These are phyloP conservation scores for Colletotrichum agaves DNA, from an alignment of 2,329 filamentous ascomycete genomes.

Conservation along the genomic window DNA sequence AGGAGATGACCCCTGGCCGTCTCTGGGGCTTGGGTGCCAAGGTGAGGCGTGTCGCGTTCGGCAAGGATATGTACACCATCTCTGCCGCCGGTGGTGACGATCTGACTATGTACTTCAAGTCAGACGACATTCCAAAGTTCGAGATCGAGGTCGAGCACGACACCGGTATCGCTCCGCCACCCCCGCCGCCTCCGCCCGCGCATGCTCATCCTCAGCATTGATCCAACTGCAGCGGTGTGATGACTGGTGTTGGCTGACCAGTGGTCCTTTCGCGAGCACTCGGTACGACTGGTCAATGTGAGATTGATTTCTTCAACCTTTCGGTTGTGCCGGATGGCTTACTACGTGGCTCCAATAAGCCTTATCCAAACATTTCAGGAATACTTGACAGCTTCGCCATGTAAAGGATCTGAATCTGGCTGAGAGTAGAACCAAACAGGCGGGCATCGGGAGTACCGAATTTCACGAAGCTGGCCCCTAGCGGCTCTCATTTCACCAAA, in stretches of 20 bases:
- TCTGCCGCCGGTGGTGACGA: conserved; percentile 26
- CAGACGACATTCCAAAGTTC: conserved; percentile 31
- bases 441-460: too few relatives aligned
- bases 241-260: neutral
- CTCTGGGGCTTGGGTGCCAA: conserved; percentile 31
- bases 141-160: conserved; percentile 36
- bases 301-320: too few relatives aligned
- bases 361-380: too few relatives aligned
- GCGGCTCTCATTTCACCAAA: too few relatives aligned
- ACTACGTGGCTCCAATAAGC: too few relatives aligned
- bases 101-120: conserved; percentile 33
- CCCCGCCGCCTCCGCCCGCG: conserved; percentile 21
- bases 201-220: conserved; percentile 14
- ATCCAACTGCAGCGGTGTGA: neutral
- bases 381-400: too few relatives aligned
- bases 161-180: conserved; percentile 8
- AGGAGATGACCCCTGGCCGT: conserved; percentile 30
- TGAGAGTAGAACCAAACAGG: too few relatives aligned
- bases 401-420: too few relatives aligned
- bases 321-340: too few relatives aligned
- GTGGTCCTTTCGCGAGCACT: neutral
- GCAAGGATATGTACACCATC: conserved; percentile 35
- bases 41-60: conserved; percentile 31
- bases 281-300: too few relatives aligned
- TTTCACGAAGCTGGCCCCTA: too few relatives aligned